Percentiles rank a stretch among this genome's conserved stretches.
phyloP scores from a whole-genome alignment of 1,284 basidiomycete species.

The Cryptococcus maquisensis region DNA sequence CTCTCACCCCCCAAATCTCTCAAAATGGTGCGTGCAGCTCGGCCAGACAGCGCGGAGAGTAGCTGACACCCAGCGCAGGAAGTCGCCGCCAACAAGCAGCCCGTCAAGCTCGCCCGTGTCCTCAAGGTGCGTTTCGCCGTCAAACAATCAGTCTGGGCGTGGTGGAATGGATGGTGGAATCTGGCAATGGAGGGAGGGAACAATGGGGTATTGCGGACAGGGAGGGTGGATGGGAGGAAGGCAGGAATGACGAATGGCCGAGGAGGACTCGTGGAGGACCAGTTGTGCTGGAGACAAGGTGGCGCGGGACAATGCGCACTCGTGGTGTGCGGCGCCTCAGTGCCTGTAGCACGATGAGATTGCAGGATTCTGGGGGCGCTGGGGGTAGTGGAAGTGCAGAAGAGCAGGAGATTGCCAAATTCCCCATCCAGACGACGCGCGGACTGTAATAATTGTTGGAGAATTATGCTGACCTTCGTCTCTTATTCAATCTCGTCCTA shows the following conservation, averaged over 20 bases:
- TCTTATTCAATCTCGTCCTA: background rate
- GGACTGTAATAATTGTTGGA: background rate
- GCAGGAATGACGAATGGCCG: background rate
- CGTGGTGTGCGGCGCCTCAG: background rate
- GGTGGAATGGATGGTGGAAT: background rate
- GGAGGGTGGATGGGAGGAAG: background rate
- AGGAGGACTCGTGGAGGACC: background rate
- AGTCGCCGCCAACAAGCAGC: slow-evolving; percentile 62
- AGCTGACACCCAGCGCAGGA: slow-evolving; percentile 54
- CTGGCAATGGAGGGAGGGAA: background rate
- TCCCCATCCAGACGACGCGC: too few relatives aligned
- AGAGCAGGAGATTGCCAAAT: background rate
- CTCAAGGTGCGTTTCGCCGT: slow-evolving; percentile 64
- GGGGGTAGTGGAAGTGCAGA: background rate
- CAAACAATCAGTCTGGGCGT: background rate
- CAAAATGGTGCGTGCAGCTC: slow-evolving; percentile 33
- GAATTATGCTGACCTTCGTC: slow-evolving; percentile 1
- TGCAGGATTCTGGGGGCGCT: too few relatives aligned
- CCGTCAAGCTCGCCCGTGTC: slow-evolving; percentile 93
- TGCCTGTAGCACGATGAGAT: background rate
- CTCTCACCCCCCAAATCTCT: slow-evolving; percentile 23
- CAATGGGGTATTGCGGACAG: background rate
- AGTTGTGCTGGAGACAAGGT: background rate
- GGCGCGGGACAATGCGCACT: background rate
- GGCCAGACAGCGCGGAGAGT: background rate